phyloP scores from a whole-genome alignment of 352 stramenopile species.

The Globisporangium rhizosaccharum region DNA sequence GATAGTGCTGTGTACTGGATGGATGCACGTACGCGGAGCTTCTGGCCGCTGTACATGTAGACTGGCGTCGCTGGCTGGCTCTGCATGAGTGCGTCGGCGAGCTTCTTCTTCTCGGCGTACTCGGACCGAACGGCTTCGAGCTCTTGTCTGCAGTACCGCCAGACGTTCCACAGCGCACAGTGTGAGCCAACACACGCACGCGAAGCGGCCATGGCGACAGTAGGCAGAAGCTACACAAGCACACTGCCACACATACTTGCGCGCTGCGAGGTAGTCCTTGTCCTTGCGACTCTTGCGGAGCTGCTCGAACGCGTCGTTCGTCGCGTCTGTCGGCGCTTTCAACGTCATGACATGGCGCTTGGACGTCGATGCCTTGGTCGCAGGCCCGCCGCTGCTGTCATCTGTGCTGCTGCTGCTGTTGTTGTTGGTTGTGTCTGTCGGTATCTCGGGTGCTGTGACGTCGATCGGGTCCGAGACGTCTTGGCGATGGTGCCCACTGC shows the following conservation, averaged over 20 bases:
- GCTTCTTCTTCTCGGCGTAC: constrained; percentile 38
- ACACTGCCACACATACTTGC: constrained; percentile 16
- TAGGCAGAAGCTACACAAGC: neutral
- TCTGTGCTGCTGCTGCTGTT: neutral
- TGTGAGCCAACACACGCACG: neutral
- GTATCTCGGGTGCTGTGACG: neutral
- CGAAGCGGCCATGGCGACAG: neutral
- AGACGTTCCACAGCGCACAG: neutral
- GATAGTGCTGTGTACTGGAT: no score
- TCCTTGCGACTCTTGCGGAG: constrained; percentile 31
- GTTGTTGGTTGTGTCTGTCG: neutral
- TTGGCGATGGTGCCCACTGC: neutral
- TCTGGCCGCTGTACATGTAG: constrained; percentile 88
- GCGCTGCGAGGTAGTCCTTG: constrained; percentile 60
- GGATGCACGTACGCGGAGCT: constrained; percentile 46
- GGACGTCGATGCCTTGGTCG: neutral
- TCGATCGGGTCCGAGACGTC: constrained; percentile 2
- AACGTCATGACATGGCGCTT: constrained; percentile 14
- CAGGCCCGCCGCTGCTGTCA: neutral
- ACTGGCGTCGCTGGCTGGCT: constrained; percentile 24
- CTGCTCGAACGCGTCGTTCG: constrained; percentile 63
- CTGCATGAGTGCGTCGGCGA: constrained; percentile 16
- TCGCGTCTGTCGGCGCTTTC: constrained; percentile 74
- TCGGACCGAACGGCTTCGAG: constrained; percentile 20
- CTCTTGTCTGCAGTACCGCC: constrained; percentile 15